Evolutionary conservation across 2,329 filamentous ascomycete species (phyloP).

Genomic region (Escovopsis sp.): DNA sequence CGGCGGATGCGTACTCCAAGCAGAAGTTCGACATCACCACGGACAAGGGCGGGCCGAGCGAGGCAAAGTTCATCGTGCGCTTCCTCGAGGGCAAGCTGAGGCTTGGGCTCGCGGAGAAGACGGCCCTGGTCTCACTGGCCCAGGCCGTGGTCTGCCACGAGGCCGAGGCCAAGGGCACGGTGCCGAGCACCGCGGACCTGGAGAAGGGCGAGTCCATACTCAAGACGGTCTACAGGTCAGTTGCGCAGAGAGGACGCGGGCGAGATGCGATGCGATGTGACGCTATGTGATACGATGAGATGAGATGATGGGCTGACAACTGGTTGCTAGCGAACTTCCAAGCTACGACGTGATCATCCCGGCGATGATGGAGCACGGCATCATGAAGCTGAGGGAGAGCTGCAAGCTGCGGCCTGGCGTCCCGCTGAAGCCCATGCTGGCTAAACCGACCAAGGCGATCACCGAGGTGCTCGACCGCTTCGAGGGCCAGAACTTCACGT

Average conservation of each 20-base stretch:
- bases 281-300: no score
- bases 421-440: conserved; percentile 94
- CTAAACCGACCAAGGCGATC: conserved; percentile 95
- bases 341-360: conserved; percentile 94
- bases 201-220: conserved; percentile 72
- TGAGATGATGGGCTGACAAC: background rate
- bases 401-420: conserved; percentile 91
- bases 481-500: conserved; percentile 88
- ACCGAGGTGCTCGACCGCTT: conserved; percentile 95
- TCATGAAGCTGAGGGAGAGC: conserved; percentile 64
- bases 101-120: conserved; percentile 82
- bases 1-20: conserved; percentile 59
- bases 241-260: conserved; percentile 1
- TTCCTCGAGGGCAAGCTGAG: conserved; percentile 91
- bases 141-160: conserved; percentile 83
- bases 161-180: conserved; percentile 51
- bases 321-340: conserved; percentile 55
- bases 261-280: no score
- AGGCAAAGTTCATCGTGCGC: conserved; percentile 85
- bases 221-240: conserved; percentile 78
- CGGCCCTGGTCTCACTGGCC: conserved; percentile 75
- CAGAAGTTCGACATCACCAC: conserved; percentile 81
- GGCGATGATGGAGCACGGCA: conserved; percentile 72
- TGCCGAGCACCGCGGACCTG: conserved; percentile 60
- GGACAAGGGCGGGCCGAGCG: conserved; percentile 85